These are phyloP conservation scores for Sordariomycetes sp. DNA, from an alignment of 2,329 filamentous ascomycete genomes.

Conservation along the genomic window DNA sequence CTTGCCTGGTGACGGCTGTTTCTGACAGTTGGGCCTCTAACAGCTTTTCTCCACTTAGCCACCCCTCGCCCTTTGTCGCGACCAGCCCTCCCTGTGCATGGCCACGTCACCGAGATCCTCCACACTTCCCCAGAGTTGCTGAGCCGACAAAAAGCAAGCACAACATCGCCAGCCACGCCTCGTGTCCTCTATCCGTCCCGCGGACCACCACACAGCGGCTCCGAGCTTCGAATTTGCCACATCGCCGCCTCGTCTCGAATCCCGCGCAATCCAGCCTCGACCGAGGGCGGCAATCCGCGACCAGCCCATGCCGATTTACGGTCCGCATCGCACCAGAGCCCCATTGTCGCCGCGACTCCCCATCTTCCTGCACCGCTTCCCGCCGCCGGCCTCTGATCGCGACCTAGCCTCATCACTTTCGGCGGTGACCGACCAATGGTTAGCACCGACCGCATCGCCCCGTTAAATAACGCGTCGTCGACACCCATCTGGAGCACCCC, in stretches of 20 bases:
- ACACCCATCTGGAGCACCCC: neutral
- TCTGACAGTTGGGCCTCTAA: neutral
- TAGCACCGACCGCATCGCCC: conserved; percentile 27
- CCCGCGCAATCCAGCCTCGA: neutral
- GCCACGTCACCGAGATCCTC: neutral
- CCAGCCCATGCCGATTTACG: conserved; percentile 2
- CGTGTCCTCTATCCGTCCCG: neutral
- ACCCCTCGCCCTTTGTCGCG: neutral
- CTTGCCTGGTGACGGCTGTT: neutral
- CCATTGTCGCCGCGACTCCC: neutral
- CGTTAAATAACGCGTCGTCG: neutral
- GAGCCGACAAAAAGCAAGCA: neutral
- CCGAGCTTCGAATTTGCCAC: neutral
- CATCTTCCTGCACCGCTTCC: conserved; percentile 1
- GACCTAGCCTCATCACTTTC: conserved; percentile 1
- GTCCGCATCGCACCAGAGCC: neutral
- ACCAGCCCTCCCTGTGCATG: neutral
- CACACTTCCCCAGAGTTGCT: neutral
- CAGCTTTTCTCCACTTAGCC: neutral
- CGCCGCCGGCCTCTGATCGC: neutral
- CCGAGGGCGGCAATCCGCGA: conserved; percentile 2
- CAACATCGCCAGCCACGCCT: neutral
- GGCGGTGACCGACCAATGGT: conserved; percentile 59
- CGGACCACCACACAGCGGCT: neutral
- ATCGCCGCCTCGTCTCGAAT: neutral